Percentiles rank a stretch among this genome's conserved stretches.
Conservation (phyloP, 2,329 filamentous ascomycete species). For the Alternaria sp. region DNA sequence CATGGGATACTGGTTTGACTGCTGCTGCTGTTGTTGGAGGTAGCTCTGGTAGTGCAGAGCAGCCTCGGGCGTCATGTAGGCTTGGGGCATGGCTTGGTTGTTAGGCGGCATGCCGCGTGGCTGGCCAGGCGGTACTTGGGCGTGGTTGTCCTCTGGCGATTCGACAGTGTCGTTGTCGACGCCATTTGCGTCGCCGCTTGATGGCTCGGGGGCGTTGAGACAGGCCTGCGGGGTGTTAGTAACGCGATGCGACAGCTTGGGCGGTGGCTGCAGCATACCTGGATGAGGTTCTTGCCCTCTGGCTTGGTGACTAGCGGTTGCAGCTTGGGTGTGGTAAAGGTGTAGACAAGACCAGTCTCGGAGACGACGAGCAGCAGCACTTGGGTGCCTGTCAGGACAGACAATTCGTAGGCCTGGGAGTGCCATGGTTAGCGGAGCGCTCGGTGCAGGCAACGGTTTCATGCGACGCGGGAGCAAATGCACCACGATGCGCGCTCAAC, state of each 20-base stretch:
- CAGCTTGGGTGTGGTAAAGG: constrained; percentile 97
- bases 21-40: constrained; percentile 64
- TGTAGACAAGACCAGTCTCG: constrained; percentile 96
- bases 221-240: constrained; percentile 74
- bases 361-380: constrained; percentile 96
- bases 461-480: constrained; percentile 41
- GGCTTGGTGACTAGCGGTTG: constrained; percentile 98
- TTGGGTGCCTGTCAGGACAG: constrained; percentile 96
- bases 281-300: constrained; percentile 98
- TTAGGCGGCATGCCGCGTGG: constrained; percentile 68
- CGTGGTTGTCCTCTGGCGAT: constrained; percentile 89
- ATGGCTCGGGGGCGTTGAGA: constrained; percentile 92
- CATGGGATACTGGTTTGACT: constrained; percentile 78
- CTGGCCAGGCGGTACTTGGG: constrained; percentile 78
- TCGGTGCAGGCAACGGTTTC: constrained; percentile 32
- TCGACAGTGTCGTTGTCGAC: constrained; percentile 70
- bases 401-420: constrained; percentile 91
- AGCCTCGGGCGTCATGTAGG: constrained; percentile 72
- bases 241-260: constrained; percentile 19
- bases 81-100: constrained; percentile 70
- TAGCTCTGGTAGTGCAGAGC: constrained; percentile 88
- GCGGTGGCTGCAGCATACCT: constrained; percentile 68
- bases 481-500: not conserved
- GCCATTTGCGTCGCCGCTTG: constrained; percentile 74
- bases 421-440: constrained; percentile 33